A percentile compares a stretch with the other conserved stretches of the same genome.
These are phyloP conservation scores for Microstegium vimineum DNA, from an alignment of 176 grass and related monocot species.

Conservation along the genomic window DNA sequence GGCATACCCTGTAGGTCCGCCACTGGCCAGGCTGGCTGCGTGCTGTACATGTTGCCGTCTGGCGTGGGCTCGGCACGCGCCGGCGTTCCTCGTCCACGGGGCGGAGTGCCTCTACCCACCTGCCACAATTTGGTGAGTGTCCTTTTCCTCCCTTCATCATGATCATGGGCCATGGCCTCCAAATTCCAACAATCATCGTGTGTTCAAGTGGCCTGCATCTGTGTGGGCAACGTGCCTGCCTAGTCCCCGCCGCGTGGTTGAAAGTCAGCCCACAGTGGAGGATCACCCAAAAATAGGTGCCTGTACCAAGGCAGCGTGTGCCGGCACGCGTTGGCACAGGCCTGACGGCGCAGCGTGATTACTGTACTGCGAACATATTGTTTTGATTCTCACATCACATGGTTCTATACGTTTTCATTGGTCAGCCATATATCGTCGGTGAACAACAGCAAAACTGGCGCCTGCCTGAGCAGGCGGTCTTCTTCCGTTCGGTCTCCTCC, in stretches of 20 bases:
- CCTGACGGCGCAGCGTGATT: too few species aligned
- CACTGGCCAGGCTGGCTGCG: neutral
- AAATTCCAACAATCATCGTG: too few species aligned
- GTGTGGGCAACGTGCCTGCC: neutral
- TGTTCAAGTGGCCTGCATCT: too few species aligned
- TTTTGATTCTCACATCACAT: neutral
- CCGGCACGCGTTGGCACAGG: neutral
- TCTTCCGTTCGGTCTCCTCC: neutral
- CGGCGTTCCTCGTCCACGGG: neutral
- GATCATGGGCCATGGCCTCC: too few species aligned
- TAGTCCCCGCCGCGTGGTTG: neutral
- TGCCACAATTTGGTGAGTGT: too few species aligned
- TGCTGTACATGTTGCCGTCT: neutral
- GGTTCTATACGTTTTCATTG: neutral
- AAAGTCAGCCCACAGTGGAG: neutral
- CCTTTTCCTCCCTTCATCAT: too few species aligned
- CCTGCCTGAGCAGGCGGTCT: neutral
- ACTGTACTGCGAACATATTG: too few species aligned
- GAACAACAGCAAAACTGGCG: neutral
- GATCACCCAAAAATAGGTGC: neutral
- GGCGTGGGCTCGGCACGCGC: constrained; percentile 3
- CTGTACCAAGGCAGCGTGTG: neutral
- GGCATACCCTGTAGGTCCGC: too few species aligned
- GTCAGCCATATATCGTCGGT: too few species aligned
- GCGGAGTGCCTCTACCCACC: neutral